phyloP scores from a whole-genome alignment of 768 basidiomycete genomes.

The Cystobasidium tubakii region DNA sequence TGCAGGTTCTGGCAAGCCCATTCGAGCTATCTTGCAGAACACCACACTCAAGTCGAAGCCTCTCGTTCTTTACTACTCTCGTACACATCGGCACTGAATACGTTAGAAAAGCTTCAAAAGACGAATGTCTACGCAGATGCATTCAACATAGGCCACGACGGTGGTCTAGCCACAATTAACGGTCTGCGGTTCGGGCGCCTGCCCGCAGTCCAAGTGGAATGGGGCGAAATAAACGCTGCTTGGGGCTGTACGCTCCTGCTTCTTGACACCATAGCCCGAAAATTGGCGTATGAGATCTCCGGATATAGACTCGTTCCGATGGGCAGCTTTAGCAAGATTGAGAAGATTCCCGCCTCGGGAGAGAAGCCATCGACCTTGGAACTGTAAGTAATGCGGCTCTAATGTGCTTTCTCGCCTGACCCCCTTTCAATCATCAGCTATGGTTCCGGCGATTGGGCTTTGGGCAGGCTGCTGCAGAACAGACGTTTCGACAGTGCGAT shows the following conservation, averaged over 20 bases:
- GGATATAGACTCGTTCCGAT: slow-evolving; percentile 88
- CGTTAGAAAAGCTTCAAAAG: slow-evolving; percentile 63
- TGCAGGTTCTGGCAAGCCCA: slow-evolving; percentile 74
- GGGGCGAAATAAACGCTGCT: slow-evolving; percentile 97
- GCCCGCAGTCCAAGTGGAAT: slow-evolving; percentile 61
- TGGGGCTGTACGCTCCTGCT: slow-evolving; percentile 94
- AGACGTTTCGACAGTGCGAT: slow-evolving; percentile 91
- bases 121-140: slow-evolving; percentile 92
- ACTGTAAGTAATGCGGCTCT: slow-evolving; percentile 50
- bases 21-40: slow-evolving; percentile 63
- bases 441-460: slow-evolving; percentile 84
- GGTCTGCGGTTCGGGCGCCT: slow-evolving; percentile 84
- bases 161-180: slow-evolving; percentile 96
- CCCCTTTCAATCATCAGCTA: slow-evolving; percentile 51
- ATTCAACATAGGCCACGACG: slow-evolving; percentile 90
- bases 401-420: neutral
- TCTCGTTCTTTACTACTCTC: slow-evolving; percentile 68
- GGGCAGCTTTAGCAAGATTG: slow-evolving; percentile 90
- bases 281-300: slow-evolving; percentile 80
- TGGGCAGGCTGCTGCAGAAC: slow-evolving; percentile 84
- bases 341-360: slow-evolving; percentile 52
- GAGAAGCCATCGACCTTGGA: slow-evolving; percentile 59
- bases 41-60: slow-evolving; percentile 64
- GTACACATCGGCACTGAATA: slow-evolving; percentile 60
- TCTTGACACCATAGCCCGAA: slow-evolving; percentile 81